Conservation (phyloP, 228 moss, liverwort and hornwort species). For the Sphagnum magellanicum region DNA sequence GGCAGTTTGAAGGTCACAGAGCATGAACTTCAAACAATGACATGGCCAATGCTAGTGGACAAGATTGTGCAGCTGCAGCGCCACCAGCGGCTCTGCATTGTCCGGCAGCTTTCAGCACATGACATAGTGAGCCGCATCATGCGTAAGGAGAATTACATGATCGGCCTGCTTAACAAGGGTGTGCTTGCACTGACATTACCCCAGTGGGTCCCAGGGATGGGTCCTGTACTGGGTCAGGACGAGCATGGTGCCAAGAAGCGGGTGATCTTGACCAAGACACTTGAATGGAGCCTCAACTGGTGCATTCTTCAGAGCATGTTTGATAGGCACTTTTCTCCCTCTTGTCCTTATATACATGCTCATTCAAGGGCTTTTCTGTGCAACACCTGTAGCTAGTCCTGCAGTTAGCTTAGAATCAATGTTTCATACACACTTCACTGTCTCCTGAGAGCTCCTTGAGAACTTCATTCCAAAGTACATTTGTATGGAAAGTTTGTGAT, state of each 20-base stretch:
- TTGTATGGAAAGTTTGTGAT: background rate
- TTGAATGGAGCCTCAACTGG: conserved; percentile 99
- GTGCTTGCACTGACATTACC: conserved; percentile 75
- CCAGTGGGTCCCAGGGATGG: conserved; percentile 85
- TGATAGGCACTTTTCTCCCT: conserved; percentile 47
- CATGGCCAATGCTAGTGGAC: conserved; percentile 92
- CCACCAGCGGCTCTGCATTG: conserved; percentile 81
- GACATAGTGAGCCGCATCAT: conserved; percentile 98
- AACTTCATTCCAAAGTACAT: no score
- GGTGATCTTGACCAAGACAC: conserved; percentile 79
- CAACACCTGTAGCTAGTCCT: background rate
- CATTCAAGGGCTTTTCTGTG: background rate
- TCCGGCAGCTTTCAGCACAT: conserved; percentile 94
- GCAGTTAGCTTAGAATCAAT: background rate
- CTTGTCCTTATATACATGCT: no score
- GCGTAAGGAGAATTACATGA: conserved; percentile 96
- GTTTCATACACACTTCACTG: background rate
- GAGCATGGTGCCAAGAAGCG: conserved; percentile 58
- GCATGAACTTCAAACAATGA: conserved; percentile 89
- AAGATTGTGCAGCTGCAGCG: conserved; percentile 92
- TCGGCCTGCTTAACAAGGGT: conserved; percentile 87
- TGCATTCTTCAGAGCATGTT: conserved; percentile 98
- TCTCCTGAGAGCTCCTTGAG: background rate
- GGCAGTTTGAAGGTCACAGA: conserved; percentile 84
- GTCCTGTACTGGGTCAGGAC: conserved; percentile 50